These are phyloP conservation scores for Glycyrrhiza uralensis DNA, from an alignment of 306 rosid species.

Conservation along the genomic window DNA sequence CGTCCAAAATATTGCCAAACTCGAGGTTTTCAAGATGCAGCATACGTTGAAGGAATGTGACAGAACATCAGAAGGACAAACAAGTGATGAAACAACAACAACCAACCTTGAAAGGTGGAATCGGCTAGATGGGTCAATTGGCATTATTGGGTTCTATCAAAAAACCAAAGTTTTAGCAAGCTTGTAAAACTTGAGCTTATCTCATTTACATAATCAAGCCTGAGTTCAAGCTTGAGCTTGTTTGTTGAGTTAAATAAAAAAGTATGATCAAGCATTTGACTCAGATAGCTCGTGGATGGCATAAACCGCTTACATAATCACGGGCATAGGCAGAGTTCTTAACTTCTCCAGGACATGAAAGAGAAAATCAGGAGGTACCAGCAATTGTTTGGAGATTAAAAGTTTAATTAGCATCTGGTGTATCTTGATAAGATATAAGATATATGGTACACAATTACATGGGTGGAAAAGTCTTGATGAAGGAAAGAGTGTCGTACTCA, in stretches of 20 bases:
- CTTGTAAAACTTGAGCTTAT: background rate
- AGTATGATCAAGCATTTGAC: background rate
- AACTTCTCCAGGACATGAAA: background rate
- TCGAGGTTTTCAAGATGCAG: background rate
- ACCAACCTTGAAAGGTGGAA: background rate
- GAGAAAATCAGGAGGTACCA: background rate
- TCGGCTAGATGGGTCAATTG: background rate
- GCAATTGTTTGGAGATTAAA: background rate
- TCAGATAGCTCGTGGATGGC: background rate
- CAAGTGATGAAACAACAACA: background rate
- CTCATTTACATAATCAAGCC: background rate
- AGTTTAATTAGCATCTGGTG: background rate
- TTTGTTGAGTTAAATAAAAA: background rate
- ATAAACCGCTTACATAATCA: background rate
- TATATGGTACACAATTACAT: background rate
- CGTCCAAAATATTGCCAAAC: background rate
- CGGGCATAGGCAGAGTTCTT: background rate
- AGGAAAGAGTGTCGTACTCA: background rate
- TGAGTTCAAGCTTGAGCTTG: background rate
- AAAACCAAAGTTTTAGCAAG: background rate
- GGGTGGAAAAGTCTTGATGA: background rate
- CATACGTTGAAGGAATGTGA: background rate
- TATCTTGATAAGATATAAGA: too few species aligned
- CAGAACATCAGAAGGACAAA: background rate
- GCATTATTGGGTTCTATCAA: background rate